phyloP scores from a whole-genome alignment of 2,329 filamentous ascomycete genomes.

The Fusarium burgessii region DNA sequence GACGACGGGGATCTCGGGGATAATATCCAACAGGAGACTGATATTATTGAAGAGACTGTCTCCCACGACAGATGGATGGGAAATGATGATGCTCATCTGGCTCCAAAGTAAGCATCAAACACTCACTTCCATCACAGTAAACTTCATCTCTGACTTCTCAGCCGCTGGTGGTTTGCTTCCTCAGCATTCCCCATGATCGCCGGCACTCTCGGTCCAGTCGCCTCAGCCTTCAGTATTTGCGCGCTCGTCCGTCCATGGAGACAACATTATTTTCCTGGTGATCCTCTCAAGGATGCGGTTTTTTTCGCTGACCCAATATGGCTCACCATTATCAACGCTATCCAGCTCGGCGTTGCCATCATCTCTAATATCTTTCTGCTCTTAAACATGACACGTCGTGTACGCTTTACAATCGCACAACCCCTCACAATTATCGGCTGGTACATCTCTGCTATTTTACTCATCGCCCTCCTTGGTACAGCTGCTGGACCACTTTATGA shows the following conservation, averaged over 20 bases:
- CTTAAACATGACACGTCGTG: constrained; percentile 84
- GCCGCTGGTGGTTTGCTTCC: constrained; percentile 73
- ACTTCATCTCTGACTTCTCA: constrained; percentile 40
- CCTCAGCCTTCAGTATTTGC: constrained; percentile 88
- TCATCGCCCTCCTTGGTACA: constrained; percentile 75
- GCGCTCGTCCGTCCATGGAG: constrained; percentile 87
- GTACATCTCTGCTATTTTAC: constrained; percentile 74
- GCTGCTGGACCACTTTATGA: constrained; percentile 67
- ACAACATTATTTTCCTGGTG: constrained; percentile 63
- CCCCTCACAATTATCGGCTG: constrained; percentile 87
- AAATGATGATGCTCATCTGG: constrained; percentile 57
- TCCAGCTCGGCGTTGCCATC: constrained; percentile 81
- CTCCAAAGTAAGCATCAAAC: constrained; percentile 56
- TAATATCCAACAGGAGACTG: constrained; percentile 52
- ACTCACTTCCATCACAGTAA: not conserved
- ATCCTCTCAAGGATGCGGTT: constrained; percentile 60
- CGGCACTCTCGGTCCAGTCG: constrained; percentile 85
- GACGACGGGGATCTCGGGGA: constrained; percentile 56
- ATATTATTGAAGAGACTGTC: constrained; percentile 45
- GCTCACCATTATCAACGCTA: constrained; percentile 80
- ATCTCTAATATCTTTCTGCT: constrained; percentile 84
- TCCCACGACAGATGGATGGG: constrained; percentile 47
- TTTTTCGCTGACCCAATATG: constrained; percentile 77
- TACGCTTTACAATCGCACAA: constrained; percentile 85
- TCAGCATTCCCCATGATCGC: constrained; percentile 81